Base-by-base conservation (phyloP, 2,329 filamentous ascomycete species). In the Pseudohalonectria lignicola region DNA sequence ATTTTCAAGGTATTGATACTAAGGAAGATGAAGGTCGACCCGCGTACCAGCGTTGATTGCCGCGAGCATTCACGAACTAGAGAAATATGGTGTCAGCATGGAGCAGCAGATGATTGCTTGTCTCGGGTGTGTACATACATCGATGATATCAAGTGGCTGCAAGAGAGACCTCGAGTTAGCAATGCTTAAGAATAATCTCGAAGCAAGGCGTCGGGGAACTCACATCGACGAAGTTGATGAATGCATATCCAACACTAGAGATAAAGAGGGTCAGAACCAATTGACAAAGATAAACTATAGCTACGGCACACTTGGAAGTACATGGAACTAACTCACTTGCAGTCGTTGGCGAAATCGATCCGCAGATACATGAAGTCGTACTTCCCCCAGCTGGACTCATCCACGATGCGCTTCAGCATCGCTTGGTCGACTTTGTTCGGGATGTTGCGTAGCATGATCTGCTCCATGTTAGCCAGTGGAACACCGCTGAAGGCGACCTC, bases 361-460 rank as follows among this genome's bases (percentile, higher is more conserved):
- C 92, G 80, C 37, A 96, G 64, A 56, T 98, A 98, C 68, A 94
- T 78, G 58, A 96, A 96, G 54, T 96, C 88, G 55, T 93, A 96
- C 44, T 82, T 80, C 21, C 86, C 87, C 60, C 72, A 76, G 55
- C 79, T 86, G 13, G 79, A 82, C 45, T 81, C 69, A 51, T 95
- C 85, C 12, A 96, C 69, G 40, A 93, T 79, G 1, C 67, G 61
- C 64, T 93, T 93, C 13, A 95, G 63, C 64, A 83, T 79, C 0
- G 70, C 64, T 57, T 86, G 77, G 49, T 86, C 76, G 40, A 94
- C 79, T 50, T 88, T 86, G 62, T 94, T 94, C 2, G 90, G 90
- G 33, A 95, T 90, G 55, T 96, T 95, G 29, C 90, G 80, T 23
- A 95, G 61, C 90, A 96, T 95, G 46, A 96, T 85, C 81, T 86